Percentiles rank a stretch among this genome's conserved stretches.
phyloP scores from a whole-genome alignment of 176 grass and related monocot genomes.

The Juncus inflexus region DNA sequence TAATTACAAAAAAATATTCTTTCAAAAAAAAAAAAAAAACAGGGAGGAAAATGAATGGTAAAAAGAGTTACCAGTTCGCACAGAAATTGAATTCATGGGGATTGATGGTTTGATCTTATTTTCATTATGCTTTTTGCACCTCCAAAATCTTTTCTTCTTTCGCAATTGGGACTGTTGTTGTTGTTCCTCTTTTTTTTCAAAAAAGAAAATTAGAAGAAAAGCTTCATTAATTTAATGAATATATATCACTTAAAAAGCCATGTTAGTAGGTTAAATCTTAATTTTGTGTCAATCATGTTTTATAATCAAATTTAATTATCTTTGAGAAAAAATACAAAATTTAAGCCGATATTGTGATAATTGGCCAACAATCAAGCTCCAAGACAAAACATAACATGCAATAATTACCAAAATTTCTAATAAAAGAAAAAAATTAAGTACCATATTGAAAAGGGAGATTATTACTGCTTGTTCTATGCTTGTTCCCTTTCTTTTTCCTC shows the following conservation, averaged over 20 bases:
- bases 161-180: neutral
- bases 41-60: neutral
- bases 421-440: constrained; percentile 17
- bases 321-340: too few species aligned
- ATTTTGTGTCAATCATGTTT: neutral
- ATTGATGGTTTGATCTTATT: neutral
- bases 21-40: too few species aligned
- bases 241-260: neutral
- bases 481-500: constrained; percentile 10
- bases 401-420: neutral
- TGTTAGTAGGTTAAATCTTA: neutral
- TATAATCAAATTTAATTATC: neutral
- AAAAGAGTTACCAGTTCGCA: neutral
- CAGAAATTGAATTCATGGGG: neutral
- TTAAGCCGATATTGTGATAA: too few species aligned
- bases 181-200: too few species aligned
- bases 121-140: neutral
- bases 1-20: too few species aligned
- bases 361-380: neutral
- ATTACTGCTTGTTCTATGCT: neutral
- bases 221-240: neutral
- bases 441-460: constrained; percentile 6
- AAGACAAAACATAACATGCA: neutral
- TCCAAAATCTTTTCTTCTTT: constrained; percentile 2
- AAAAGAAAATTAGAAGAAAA: neutral